phyloP scores from a whole-genome alignment of 345 rosid genomes.

The Cardamine resedifolia region DNA sequence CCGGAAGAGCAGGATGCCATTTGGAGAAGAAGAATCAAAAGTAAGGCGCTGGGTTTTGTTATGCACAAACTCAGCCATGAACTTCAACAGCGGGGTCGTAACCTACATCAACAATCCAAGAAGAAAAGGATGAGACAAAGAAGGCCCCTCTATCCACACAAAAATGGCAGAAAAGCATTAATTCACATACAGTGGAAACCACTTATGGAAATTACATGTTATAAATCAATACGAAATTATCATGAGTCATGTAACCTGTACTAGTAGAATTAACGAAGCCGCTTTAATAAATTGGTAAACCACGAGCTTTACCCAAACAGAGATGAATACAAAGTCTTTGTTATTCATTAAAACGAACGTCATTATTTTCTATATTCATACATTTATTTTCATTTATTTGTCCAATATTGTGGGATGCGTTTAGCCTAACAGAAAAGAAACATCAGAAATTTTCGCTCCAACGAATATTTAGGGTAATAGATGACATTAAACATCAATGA shows the following conservation, averaged over 20 bases:
- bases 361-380: not conserved
- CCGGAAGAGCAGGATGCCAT: constrained; percentile 98
- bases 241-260: not conserved
- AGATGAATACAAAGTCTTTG: not conserved
- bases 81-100: constrained; percentile 88
- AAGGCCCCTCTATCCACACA: not conserved
- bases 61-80: constrained; percentile 96
- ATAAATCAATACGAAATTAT: not conserved
- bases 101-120: constrained; percentile 57
- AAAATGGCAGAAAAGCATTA: not conserved
- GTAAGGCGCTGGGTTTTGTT: constrained; percentile 95
- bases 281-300: not conserved
- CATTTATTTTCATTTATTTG: not conserved
- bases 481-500: not conserved
- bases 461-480: not conserved
- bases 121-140: constrained; percentile 23
- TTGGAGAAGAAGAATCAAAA: constrained; percentile 96
- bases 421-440: not conserved
- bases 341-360: not conserved
- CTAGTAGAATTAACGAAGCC: not conserved
- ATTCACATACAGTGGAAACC: not conserved
- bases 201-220: not conserved
- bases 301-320: not conserved
- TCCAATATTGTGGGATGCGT: not conserved
- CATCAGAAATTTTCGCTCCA: not conserved